Evolutionary conservation across 2,329 filamentous ascomycete genomes (phyloP).

Genomic region (Pseudogymnoascus sp.): DNA sequence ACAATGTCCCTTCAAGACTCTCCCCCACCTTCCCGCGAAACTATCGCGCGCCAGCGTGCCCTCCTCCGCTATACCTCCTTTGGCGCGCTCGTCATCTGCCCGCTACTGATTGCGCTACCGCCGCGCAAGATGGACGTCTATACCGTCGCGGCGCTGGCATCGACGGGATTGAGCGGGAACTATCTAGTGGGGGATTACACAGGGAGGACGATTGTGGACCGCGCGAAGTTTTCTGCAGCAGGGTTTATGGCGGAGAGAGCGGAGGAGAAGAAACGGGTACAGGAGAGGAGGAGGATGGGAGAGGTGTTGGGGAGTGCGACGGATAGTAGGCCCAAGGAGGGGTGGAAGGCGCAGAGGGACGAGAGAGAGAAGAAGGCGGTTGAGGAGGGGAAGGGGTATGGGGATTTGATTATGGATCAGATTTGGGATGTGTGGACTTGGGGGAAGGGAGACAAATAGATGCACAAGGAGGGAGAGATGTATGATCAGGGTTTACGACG

Average conservation of each 20-base stretch:
- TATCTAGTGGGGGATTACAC: constrained; percentile 25
- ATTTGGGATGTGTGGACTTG: constrained; percentile 40
- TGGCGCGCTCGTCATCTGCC: constrained; percentile 42
- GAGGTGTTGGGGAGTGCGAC: constrained; percentile 35
- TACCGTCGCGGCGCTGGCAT: constrained; percentile 44
- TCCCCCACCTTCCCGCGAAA: background rate
- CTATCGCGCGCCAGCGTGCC: background rate
- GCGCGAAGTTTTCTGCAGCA: constrained; percentile 14
- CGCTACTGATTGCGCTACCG: constrained; percentile 46
- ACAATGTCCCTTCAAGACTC: background rate
- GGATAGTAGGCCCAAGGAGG: constrained; percentile 26
- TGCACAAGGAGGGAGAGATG: constrained; percentile 21
- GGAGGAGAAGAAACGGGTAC: constrained; percentile 14
- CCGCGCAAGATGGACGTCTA: constrained; percentile 56
- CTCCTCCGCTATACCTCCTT: constrained; percentile 29
- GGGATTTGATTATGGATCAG: constrained; percentile 36
- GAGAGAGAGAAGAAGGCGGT: constrained; percentile 26
- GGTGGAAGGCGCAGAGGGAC: constrained; percentile 27
- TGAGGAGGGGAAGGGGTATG: constrained; percentile 32
- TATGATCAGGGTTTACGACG: constrained; percentile 17
- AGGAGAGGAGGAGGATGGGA: constrained; percentile 12
- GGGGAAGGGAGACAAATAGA: constrained; percentile 30
- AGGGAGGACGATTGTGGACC: constrained; percentile 20
- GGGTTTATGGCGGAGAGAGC: constrained; percentile 11
- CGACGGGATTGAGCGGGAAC: constrained; percentile 25